Evolutionary conservation across 371 early-diverging fungal species (phyloP).

Genomic region (Rhizopus microsporus): DNA sequence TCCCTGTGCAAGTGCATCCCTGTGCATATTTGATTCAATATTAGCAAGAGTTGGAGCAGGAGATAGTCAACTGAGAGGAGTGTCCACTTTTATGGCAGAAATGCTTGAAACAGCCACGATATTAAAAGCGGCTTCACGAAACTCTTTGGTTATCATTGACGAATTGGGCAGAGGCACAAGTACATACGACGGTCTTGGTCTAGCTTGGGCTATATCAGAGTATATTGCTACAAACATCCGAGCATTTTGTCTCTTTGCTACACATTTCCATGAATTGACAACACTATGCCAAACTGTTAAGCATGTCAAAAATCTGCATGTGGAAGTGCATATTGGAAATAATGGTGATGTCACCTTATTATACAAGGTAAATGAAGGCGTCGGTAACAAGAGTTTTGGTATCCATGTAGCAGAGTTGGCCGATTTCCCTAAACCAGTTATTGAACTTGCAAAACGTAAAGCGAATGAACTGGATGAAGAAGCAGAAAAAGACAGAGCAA

Average conservation of each 20-base stretch:
- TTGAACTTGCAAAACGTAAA: slow-evolving; percentile 84
- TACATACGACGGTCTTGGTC: slow-evolving; percentile 97
- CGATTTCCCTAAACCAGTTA: slow-evolving; percentile 87
- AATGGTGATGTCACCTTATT: slow-evolving; percentile 76
- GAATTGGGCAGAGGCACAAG: slow-evolving; percentile 99
- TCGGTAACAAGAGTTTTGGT: slow-evolving; percentile 97
- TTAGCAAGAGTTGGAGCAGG: slow-evolving; percentile 96
- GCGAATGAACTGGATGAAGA: slow-evolving; percentile 83
- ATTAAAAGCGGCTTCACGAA: slow-evolving; percentile 74
- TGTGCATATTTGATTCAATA: slow-evolving; percentile 91
- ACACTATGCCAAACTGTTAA: slow-evolving; percentile 69
- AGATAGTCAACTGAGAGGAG: slow-evolving; percentile 92
- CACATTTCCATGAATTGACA: slow-evolving; percentile 98
- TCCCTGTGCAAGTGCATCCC: slow-evolving; percentile 81
- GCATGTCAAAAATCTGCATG: slow-evolving; percentile 87
- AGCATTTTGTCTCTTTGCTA: slow-evolving; percentile 91
- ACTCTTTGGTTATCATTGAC: slow-evolving; percentile 97
- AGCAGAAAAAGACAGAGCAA: neutral
- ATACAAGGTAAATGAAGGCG: slow-evolving; percentile 86
- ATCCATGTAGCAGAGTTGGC: slow-evolving; percentile 98
- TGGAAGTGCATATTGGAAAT: slow-evolving; percentile 70
- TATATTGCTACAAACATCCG: slow-evolving; percentile 81
- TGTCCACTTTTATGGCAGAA: slow-evolving; percentile 99
- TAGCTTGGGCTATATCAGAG: slow-evolving; percentile 98
- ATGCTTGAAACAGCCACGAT: slow-evolving; percentile 98